Evolutionary conservation across 2,329 filamentous ascomycete genomes (phyloP), one percentile per base, ranked within the genome.

Genomic region (Thielaviopsis ethacetica): DNA sequence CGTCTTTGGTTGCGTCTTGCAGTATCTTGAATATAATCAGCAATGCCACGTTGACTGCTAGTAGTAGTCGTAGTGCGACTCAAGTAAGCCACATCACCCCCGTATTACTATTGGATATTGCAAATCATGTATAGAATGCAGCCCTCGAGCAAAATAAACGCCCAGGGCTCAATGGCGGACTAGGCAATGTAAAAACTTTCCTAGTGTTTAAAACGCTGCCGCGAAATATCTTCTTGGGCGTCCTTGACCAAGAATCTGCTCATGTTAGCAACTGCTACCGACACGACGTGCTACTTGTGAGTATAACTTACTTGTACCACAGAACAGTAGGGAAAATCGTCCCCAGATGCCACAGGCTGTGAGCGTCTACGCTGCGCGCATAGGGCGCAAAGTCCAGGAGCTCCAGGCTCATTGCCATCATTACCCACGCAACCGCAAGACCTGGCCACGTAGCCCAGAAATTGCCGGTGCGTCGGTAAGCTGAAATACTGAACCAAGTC

Each of bases 371-470:
- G 70, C 85, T 83, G 7, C 88, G 87, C 69, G 80, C 77, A 72
- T 87, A 78, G 1, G 93, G 93, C 58, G 93, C 82, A 67, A 98
- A 98, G 71, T 98, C 93, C 63, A 97, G 81, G 65, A 98, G 70
- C 74, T 98, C 93, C 70, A 98, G 76, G 70, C 91, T 91, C 93
- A 98, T 98, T 41, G 88, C 90, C 68, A 91, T 74, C 65, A 91
- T 82, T 65, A 98, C 79, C 90, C 90, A 96, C 2, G 87, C 86
- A 54, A 97, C 91, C 63, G 91, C 89, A 67, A 96, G 72, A 65
- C 88, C 89, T 0, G 93, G 93, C 87, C 88, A 95, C 59, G 85
- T 81, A 26, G 90, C 84, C 93, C 93, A 98, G 19, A 77, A 71
- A 63, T 84, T 80, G 53, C 82, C 81, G 19, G 85, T 81, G 69